Percentiles rank a stretch among this genome's conserved stretches.
These are phyloP conservation scores for Colletotrichum sp. DNA, from an alignment of 2,329 filamentous ascomycete genomes.

Conservation along the genomic window DNA sequence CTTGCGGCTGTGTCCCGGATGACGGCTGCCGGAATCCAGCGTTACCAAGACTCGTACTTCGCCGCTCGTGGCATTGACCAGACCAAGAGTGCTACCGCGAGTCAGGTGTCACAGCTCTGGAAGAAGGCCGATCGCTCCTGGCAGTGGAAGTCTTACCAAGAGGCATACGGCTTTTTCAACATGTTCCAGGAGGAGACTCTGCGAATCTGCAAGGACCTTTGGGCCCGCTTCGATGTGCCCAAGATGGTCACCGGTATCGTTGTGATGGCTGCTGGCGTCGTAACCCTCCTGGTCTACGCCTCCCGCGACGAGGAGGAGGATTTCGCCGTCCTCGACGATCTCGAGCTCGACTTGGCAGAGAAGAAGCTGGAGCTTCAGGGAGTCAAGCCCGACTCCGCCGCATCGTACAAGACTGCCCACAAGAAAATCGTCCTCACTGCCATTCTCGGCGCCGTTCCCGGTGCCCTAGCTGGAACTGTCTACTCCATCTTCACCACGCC, in stretches of 20 bases:
- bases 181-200: constrained; percentile 82
- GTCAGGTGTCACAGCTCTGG: constrained; percentile 46
- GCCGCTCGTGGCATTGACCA: constrained; percentile 72
- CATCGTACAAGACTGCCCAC: constrained; percentile 41
- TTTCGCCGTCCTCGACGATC: constrained; percentile 57
- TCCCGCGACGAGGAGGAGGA: constrained; percentile 61
- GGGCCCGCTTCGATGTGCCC: constrained; percentile 89
- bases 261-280: constrained; percentile 71
- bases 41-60: constrained; percentile 87
- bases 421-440: constrained; percentile 44
- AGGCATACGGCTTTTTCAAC: constrained; percentile 64
- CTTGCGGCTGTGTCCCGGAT: constrained; percentile 79
- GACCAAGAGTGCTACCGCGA: constrained; percentile 49
- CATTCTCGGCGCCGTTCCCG: constrained; percentile 36
- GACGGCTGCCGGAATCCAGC: constrained; percentile 83
- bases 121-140: constrained; percentile 52
- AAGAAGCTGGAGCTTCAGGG: constrained; percentile 59
- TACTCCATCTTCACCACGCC: constrained; percentile 39
- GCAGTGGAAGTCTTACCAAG: constrained; percentile 40
- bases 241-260: constrained; percentile 83
- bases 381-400: constrained; percentile 28
- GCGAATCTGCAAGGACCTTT: constrained; percentile 79
- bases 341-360: constrained; percentile 65
- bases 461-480: constrained; percentile 34
- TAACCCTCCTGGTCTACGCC: constrained; percentile 76